phyloP scores from a whole-genome alignment of 179 eudicot species.

The Amaranthus tricolor region DNA sequence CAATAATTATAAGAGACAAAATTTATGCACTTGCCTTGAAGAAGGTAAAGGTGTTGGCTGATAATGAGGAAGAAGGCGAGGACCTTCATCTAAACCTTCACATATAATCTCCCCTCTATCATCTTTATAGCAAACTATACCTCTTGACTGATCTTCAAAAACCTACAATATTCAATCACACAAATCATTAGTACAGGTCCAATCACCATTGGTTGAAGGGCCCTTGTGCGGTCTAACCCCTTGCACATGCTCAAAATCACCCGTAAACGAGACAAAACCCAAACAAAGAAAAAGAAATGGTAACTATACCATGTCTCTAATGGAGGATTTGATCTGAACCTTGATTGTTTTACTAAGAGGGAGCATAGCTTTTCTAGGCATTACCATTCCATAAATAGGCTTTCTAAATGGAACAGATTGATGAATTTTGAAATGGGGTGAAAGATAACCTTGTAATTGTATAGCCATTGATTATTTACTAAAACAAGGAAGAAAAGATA shows the following conservation, averaged over 20 bases:
- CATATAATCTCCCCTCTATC: constrained; percentile 81
- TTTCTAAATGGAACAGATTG: constrained; percentile 30
- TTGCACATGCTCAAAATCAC: too few species aligned
- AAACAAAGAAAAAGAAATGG: background rate
- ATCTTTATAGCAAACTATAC: constrained; percentile 75
- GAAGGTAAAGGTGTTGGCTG: constrained; percentile 28
- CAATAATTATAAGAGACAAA: too few species aligned
- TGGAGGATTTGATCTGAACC: constrained; percentile 44
- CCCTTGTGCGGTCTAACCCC: too few species aligned
- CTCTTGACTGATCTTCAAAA: constrained; percentile 71
- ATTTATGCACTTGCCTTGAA: constrained; percentile 33
- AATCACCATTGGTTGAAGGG: too few species aligned
- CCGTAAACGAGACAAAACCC: background rate
- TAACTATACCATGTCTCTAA: constrained; percentile 47
- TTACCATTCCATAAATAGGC: constrained; percentile 26
- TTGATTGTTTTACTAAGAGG: constrained; percentile 31
- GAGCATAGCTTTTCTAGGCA: constrained; percentile 30
- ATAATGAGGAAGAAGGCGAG: constrained; percentile 50
- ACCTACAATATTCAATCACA: constrained; percentile 39
- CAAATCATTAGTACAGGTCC: background rate
- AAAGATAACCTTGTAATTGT: constrained; percentile 25
- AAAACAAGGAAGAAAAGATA: constrained; percentile 9
- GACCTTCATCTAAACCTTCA: constrained; percentile 94
- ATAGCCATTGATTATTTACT: constrained; percentile 36
- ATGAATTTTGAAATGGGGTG: constrained; percentile 28